These are phyloP conservation scores for Pseudopyrenochaeta lycopersici DNA, from an alignment of 2,329 filamentous ascomycete species.

Conservation along the genomic window DNA sequence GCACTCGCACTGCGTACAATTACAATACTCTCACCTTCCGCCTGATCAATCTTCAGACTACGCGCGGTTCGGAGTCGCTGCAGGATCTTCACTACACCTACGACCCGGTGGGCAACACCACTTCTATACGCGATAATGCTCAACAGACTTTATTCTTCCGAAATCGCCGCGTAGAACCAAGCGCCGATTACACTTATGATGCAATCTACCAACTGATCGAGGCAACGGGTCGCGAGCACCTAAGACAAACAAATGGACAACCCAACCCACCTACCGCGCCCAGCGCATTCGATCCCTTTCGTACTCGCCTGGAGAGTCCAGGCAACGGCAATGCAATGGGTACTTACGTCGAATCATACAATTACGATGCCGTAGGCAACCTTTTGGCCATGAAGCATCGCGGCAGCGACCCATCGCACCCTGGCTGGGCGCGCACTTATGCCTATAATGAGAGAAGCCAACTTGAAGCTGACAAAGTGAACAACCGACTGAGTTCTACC, in stretches of 20 bases:
- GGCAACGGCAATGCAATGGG: no score
- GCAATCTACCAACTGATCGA: slow-evolving; percentile 18
- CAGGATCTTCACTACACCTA: background rate
- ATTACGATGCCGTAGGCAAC: slow-evolving; percentile 24
- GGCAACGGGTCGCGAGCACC: slow-evolving; percentile 26
- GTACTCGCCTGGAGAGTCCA: no score
- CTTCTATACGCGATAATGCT: background rate
- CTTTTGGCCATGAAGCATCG: slow-evolving; percentile 17
- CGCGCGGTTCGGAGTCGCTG: background rate
- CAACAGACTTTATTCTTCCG: slow-evolving; percentile 2
- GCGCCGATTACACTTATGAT: slow-evolving; percentile 22
- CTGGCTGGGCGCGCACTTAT: slow-evolving; percentile 22
- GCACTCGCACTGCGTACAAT: background rate
- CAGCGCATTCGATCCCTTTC: no score
- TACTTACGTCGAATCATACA: background rate
- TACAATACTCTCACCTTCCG: background rate
- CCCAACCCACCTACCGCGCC: no score
- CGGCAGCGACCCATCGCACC: background rate
- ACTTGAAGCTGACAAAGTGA: background rate
- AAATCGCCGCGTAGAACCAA: slow-evolving; percentile 1
- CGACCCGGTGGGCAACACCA: background rate
- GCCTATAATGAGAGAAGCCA: slow-evolving; percentile 17
- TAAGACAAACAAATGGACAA: no score
- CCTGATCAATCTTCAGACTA: background rate
- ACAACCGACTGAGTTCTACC: slow-evolving; percentile 6